Evolutionary conservation across 768 basidiomycete genomes (phyloP), one percentile per base, ranked within the genome.

Genomic region (Amanita pallidorosea): DNA sequence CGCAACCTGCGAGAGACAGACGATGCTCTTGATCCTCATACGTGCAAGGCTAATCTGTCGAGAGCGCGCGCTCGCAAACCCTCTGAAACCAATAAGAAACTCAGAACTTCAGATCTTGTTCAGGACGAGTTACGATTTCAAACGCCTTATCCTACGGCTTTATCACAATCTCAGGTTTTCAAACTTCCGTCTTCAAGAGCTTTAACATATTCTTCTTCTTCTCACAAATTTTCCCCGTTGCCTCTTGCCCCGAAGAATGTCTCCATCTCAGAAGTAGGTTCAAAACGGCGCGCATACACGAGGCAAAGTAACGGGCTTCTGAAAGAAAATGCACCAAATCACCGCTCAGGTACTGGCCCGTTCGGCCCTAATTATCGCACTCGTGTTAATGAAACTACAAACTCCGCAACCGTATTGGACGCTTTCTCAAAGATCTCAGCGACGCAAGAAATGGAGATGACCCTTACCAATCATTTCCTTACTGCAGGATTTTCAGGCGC

Each of bases 121-220:
- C 34, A 27, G 23, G 40, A 41, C 17, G 48, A 38, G n/a, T 9
- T 23, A 25, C 18, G 15, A 11, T n/a, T 46, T 22, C 44, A 38
- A 31, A 52, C 51, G 5, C 51, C 51, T 29, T 46, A 46, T 33
- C 44, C 51, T 13, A 37, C 51, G 13, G 36, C 51, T 36, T 34
- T 27, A 45, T 52, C 51, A 18, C 37, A 52, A 46, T 45, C 51
- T 27, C 51, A 46, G 22, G 51, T 40, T 13, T 52, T 52, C 25
- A 52, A 46, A 22, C 35, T 52, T n/a, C 43, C 17, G 23, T 45
- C 37, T 31, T 45, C 44, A 4, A 52, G 25, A 15, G 51, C 33
- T n/a, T 11, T 13, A 13, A 34, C 36, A n/a, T n/a, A n/a, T 13
- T 17, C 25, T 9, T 36, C 49, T 15, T 33, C 51, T 20, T 23